Evolutionary conservation across 176 grass and related monocot species (phyloP).

Genomic region (Saccharum spontaneum): DNA sequence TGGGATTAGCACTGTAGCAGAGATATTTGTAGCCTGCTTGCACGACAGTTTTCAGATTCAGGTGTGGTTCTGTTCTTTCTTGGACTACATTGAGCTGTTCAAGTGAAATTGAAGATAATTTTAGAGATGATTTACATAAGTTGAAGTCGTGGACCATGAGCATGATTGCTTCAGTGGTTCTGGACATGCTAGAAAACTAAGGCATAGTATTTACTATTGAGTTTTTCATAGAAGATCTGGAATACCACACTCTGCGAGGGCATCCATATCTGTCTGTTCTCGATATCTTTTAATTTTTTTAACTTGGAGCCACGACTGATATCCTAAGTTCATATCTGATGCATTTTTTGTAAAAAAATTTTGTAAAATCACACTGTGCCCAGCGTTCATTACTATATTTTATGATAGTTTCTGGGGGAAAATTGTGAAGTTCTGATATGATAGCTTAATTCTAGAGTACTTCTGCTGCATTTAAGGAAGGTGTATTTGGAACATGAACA

Average conservation of each 20-base stretch:
- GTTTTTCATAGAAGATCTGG: background rate
- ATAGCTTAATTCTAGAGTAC: background rate
- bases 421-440: background rate
- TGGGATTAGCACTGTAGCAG: background rate
- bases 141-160: background rate
- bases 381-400: background rate
- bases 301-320: background rate
- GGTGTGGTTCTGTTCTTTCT: background rate
- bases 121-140: conserved; percentile 6
- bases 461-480: background rate
- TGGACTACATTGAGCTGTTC: no score
- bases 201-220: background rate
- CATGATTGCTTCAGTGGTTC: background rate
- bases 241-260: background rate
- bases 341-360: background rate
- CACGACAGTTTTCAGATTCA: background rate
- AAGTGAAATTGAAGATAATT: background rate
- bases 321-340: background rate
- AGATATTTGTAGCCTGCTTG: conserved; percentile 9
- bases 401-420: background rate
- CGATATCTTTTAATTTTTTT: background rate
- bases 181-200: background rate
- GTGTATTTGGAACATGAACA: background rate
- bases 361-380: background rate
- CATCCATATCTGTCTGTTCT: background rate